phyloP scores from a whole-genome alignment of 805 yeast genomes.

The Candida schatavii region DNA sequence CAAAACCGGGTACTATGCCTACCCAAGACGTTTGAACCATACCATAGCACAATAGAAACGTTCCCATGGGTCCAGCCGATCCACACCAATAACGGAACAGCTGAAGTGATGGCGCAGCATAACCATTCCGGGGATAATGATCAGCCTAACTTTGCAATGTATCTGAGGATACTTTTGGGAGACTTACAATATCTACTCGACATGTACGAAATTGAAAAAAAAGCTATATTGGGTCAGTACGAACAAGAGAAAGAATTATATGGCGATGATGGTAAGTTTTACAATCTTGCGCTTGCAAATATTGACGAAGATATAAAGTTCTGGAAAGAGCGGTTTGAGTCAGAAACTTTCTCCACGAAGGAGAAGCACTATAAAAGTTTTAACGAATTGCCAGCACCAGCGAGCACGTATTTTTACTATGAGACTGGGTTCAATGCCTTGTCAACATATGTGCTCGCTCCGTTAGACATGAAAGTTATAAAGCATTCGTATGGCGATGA shows the following conservation, averaged over 20 bases:
- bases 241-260: conserved; percentile 59
- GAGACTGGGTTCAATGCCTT: conserved; percentile 69
- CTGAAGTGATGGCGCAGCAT: too few relatives aligned
- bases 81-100: conserved; percentile 1
- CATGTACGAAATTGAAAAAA: conserved; percentile 60
- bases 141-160: conserved; percentile 33
- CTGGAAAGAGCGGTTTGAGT: conserved; percentile 31
- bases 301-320: conserved; percentile 47
- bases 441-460: conserved; percentile 65
- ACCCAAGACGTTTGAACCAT: conserved; percentile 34
- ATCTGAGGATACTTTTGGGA: conserved; percentile 70
- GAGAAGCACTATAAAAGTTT: background rate
- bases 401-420: conserved; percentile 56
- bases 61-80: conserved; percentile 53
- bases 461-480: conserved; percentile 76
- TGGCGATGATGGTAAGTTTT: conserved; percentile 56
- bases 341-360: conserved; percentile 3
- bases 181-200: conserved; percentile 50
- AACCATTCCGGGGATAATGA: too few relatives aligned
- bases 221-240: conserved; percentile 46
- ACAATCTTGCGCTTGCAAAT: conserved; percentile 51
- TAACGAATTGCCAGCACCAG: background rate
- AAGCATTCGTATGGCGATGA: conserved; percentile 53
- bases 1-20: conserved; percentile 49
- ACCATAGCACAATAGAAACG: conserved; percentile 30